These are phyloP conservation scores for Macrotyloma uniflorum DNA, from an alignment of 306 rosid genomes.

Conservation along the genomic window DNA sequence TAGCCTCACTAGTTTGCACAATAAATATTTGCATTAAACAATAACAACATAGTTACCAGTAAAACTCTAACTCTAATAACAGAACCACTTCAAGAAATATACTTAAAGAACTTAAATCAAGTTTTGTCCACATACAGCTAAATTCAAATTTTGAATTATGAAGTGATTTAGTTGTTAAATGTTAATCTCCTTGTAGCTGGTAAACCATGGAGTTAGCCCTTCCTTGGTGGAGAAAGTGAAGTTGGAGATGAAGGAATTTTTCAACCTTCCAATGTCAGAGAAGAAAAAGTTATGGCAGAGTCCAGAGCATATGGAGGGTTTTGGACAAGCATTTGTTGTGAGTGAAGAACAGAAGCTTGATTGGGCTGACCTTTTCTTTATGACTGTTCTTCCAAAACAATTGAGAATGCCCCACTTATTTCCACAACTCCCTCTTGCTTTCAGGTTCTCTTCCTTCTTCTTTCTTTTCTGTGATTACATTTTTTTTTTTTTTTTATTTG, in stretches of 20 bases:
- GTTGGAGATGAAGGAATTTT: constrained; percentile 46
- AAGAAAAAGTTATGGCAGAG: constrained; percentile 59
- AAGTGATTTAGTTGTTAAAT: not conserved
- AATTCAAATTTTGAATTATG: not conserved
- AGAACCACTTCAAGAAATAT: not conserved
- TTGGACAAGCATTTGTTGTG: constrained; percentile 62
- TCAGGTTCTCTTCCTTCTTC: constrained; percentile 39
- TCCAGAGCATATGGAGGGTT: constrained; percentile 57
- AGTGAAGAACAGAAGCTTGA: constrained; percentile 51
- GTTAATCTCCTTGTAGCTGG: constrained; percentile 38
- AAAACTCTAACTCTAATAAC: not conserved
- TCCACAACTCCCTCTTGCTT: constrained; percentile 53
- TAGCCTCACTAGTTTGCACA: no score
- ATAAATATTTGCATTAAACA: no score
- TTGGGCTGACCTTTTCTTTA: constrained; percentile 58
- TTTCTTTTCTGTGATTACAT: not conserved
- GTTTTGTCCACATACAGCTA: not conserved
- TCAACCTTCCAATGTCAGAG: constrained; percentile 58
- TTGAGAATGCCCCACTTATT: constrained; percentile 58
- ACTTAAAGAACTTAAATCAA: not conserved
- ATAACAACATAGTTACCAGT: not conserved
- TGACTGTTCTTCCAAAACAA: constrained; percentile 44
- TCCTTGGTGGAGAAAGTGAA: constrained; percentile 51
- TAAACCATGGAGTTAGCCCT: constrained; percentile 59
- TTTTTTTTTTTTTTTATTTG: no score